phyloP scores from a whole-genome alignment of 176 grass and related monocot species.

The Pharus latifolius region DNA sequence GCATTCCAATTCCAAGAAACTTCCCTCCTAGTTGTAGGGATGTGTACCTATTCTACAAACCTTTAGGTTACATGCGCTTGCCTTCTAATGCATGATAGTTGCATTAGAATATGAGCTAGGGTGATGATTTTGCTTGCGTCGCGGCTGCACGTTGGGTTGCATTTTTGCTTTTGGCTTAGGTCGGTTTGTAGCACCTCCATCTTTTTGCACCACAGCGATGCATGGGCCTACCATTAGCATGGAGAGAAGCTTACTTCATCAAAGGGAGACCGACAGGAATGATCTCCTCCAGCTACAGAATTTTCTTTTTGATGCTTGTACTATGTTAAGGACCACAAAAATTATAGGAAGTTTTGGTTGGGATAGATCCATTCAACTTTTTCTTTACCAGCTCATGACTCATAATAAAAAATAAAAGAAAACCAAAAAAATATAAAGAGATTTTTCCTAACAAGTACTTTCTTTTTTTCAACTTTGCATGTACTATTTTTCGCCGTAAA shows the following conservation, averaged over 20 bases:
- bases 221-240: slow-evolving; percentile 19
- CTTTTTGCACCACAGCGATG: background rate
- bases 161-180: background rate
- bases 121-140: background rate
- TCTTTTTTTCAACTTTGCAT: too few species aligned
- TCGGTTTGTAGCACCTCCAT: background rate
- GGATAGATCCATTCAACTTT: slow-evolving; percentile 1
- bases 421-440: too few species aligned
- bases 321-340: slow-evolving; percentile 18
- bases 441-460: too few species aligned
- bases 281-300: slow-evolving; percentile 24
- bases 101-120: too few species aligned
- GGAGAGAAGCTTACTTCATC: slow-evolving; percentile 2
- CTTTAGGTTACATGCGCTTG: too few species aligned
- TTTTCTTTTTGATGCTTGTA: slow-evolving; percentile 20
- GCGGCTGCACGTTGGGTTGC: background rate
- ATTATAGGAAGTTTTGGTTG: slow-evolving; percentile 23
- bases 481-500: too few species aligned
- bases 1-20: too few species aligned
- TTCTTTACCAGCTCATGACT: slow-evolving; percentile 10
- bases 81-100: too few species aligned
- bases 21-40: background rate
- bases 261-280: slow-evolving; percentile 54
- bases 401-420: too few species aligned
- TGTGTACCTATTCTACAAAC: background rate